Percentiles rank a stretch among this genome's conserved stretches.
phyloP scores from a whole-genome alignment of 164 flowering plant genomes.

The Macadamia integrifolia region DNA sequence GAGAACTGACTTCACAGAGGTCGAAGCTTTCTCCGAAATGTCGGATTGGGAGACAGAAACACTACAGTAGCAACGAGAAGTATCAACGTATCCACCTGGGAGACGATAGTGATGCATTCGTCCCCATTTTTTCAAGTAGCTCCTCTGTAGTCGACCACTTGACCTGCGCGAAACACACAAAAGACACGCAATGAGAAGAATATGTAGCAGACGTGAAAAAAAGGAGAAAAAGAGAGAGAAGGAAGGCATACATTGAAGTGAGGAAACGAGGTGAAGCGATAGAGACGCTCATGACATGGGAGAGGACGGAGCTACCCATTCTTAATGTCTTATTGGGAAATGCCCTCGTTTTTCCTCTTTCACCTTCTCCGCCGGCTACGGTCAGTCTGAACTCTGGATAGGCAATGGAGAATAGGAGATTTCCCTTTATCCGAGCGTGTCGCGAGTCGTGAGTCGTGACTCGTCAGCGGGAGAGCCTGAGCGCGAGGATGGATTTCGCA shows the following conservation, averaged over 20 bases:
- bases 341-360: not conserved
- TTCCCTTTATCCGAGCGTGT: no score
- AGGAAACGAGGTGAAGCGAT: not conserved
- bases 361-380: not conserved
- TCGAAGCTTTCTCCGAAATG: conserved; percentile 24
- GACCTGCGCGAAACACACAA: conserved; percentile 11
- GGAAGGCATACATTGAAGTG: not conserved
- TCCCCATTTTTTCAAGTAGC: not conserved
- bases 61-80: conserved; percentile 32
- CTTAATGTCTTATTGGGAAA: no score
- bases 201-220: not conserved
- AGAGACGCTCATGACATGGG: not conserved
- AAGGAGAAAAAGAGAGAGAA: not conserved
- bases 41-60: conserved; percentile 23
- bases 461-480: no score
- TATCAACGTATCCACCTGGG: not conserved
- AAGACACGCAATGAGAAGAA: not conserved
- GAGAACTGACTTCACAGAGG: conserved; percentile 30
- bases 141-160: conserved; percentile 9
- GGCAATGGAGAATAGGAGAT: no score
- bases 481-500: no score
- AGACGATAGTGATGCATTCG: conserved; percentile 2
- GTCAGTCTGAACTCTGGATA: no score
- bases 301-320: not conserved
- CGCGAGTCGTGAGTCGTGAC: no score